Base-by-base conservation (phyloP, 345 rosid species). In the Laguncularia racemosa region DNA sequence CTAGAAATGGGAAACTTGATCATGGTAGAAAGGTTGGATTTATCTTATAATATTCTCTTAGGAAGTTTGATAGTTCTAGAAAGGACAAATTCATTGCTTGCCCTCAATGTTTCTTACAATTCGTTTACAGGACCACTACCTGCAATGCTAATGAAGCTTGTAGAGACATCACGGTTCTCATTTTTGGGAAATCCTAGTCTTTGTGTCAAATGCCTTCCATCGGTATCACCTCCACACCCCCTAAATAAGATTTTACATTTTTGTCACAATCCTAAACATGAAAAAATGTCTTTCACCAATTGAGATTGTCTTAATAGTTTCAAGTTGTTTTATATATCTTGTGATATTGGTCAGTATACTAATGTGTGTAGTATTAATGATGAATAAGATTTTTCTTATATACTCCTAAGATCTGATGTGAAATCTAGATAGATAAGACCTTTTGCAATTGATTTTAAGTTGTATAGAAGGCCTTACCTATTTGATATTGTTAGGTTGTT, bases 61-160 rank as follows among this genome's bases (percentile, higher is more conserved):
- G 97, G 97, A 52, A 61, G 70, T 60, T 53, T 90, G 62, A 67
- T 57, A 0, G 61, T 74, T 55, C 79, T 90, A 13, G 67, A 54
- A 54, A 51, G 61, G 44, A 75, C 77, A 21, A 55, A 16, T 18
- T 57, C 91, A 0, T 69, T 88, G 58, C 38, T 76, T 9, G 66
- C 59, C 46, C 53, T 77, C 60, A 82, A 87, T 64, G 58, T 91
- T 60, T 87, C 97, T 0, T 52, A 76, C 70, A 87, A 91, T 66
- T 74, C 40, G 48, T 85, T 91, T 75, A 70, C 72, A 0, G 95
- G 97, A 71, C 77, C 91, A 12, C 66, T 82, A 68, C 97, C 97
- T 0, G 67, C 65, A 40, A 51, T 55, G n/a, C n/a, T n/a, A n/a
- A n/a, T n/a, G n/a, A n/a, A n/a, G n/a, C n/a, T n/a, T 61, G 44